Conservation (phyloP, 331 rosid genomes). For the Erythrophleum ivorense region DNA sequence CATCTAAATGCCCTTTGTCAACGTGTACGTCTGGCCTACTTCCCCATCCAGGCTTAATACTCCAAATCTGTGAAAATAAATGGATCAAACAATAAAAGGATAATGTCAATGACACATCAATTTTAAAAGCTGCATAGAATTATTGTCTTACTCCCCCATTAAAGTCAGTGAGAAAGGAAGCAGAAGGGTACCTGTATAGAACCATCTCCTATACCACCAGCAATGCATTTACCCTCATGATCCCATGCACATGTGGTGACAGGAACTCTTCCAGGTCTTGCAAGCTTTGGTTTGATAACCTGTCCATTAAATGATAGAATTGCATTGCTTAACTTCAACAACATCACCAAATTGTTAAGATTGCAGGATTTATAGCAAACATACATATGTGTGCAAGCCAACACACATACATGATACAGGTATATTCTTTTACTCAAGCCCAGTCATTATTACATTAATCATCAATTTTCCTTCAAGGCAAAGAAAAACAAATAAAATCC, state of each 20-base stretch:
- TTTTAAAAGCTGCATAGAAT: conserved; percentile 23
- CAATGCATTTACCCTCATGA: conserved; percentile 82
- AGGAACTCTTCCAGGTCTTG: conserved; percentile 90
- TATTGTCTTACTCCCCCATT: conserved; percentile 9
- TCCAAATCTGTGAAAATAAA: conserved; percentile 71
- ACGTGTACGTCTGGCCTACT: conserved; percentile 85
- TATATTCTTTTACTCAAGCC: conserved; percentile 30
- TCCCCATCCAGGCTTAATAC: conserved; percentile 94
- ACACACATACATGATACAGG: background rate
- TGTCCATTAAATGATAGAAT: conserved; percentile 45
- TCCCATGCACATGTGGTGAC: conserved; percentile 95
- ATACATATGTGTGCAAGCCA: background rate
- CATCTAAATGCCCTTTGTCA: conserved; percentile 79
- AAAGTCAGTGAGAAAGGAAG: conserved; percentile 11
- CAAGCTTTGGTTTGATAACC: conserved; percentile 96
- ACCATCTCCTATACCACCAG: conserved; percentile 96
- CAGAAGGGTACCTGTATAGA: conserved; percentile 75
- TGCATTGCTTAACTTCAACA: conserved; percentile 10
- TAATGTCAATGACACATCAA: conserved; percentile 29
- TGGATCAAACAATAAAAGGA: conserved; percentile 32
- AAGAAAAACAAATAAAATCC: background rate
- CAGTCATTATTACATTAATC: background rate
- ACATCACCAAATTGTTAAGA: conserved; percentile 17
- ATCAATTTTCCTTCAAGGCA: background rate
- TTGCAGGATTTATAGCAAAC: background rate